phyloP scores from a whole-genome alignment of 2,329 filamentous ascomycete species.

The Penicillium occitanis region DNA sequence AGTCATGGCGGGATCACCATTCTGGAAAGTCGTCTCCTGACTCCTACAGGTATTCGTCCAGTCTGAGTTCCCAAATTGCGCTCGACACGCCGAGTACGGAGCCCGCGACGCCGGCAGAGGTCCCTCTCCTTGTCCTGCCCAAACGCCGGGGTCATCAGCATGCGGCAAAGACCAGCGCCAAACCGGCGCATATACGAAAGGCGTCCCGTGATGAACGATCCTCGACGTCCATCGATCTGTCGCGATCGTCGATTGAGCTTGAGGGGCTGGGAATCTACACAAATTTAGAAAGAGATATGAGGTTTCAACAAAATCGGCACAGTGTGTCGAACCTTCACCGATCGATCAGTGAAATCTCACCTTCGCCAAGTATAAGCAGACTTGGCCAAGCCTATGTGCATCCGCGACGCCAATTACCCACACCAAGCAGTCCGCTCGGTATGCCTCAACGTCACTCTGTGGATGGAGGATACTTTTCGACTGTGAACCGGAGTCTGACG shows the following conservation, averaged over 20 bases:
- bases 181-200: slow-evolving; percentile 55
- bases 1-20: slow-evolving; percentile 20
- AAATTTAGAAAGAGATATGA: slow-evolving; percentile 32
- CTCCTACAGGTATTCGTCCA: slow-evolving; percentile 20
- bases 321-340: slow-evolving; percentile 49
- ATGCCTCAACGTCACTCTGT: slow-evolving; percentile 52
- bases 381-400: slow-evolving; percentile 55
- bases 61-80: slow-evolving; percentile 19
- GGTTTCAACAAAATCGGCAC: slow-evolving; percentile 42
- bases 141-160: slow-evolving; percentile 27
- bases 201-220: slow-evolving; percentile 51
- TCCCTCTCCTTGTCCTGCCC: slow-evolving; percentile 23
- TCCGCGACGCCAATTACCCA: slow-evolving; percentile 56
- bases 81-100: slow-evolving; percentile 19
- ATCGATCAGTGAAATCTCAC: slow-evolving; percentile 54
- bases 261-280: slow-evolving; percentile 57
- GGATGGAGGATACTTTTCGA: slow-evolving; percentile 19
- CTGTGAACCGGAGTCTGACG: slow-evolving; percentile 14
- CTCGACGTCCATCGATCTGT: slow-evolving; percentile 54
- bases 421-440: slow-evolving; percentile 54
- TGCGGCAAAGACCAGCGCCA: slow-evolving; percentile 47
- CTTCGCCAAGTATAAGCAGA: slow-evolving; percentile 52
- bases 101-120: slow-evolving; percentile 17
- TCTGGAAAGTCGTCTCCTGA: slow-evolving; percentile 23
- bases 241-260: slow-evolving; percentile 56